Percentiles rank a stretch among this genome's conserved stretches.
Evolutionary conservation across 768 basidiomycete genomes (phyloP).

Genomic region (Boletus subparvulus): DNA sequence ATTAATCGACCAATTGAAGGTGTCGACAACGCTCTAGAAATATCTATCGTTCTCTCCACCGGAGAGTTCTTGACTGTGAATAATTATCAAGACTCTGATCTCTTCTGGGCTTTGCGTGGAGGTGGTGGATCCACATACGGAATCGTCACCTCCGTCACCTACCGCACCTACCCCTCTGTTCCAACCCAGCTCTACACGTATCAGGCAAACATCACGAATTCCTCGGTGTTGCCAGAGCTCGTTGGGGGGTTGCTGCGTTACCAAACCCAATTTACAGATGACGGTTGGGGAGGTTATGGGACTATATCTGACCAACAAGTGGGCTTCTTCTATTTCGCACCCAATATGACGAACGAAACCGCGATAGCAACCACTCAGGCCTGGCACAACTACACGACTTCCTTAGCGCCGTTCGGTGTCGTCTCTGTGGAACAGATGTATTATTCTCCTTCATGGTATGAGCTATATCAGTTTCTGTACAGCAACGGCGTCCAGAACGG

Average conservation of each 20-base stretch:
- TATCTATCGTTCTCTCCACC: slow-evolving; percentile 43
- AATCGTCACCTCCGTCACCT: slow-evolving; percentile 48
- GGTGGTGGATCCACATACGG: slow-evolving; percentile 53
- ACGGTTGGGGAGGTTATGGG: slow-evolving; percentile 45
- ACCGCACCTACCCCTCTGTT: slow-evolving; percentile 41
- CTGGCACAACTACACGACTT: slow-evolving; percentile 30
- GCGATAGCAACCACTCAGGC: slow-evolving; percentile 36
- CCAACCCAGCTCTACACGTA: slow-evolving; percentile 36
- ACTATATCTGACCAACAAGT: neutral
- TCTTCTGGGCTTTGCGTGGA: slow-evolving; percentile 57
- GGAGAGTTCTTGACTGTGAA: slow-evolving; percentile 43
- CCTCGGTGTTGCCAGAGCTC: slow-evolving; percentile 30
- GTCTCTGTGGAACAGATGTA: neutral
- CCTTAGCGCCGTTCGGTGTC: slow-evolving; percentile 10
- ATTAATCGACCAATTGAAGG: slow-evolving; percentile 27
- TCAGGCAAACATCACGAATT: slow-evolving; percentile 33
- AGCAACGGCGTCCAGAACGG: neutral
- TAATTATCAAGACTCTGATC: slow-evolving; percentile 40
- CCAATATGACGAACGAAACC: slow-evolving; percentile 37
- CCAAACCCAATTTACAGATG: slow-evolving; percentile 35
- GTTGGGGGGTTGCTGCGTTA: slow-evolving; percentile 33
- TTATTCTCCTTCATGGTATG: slow-evolving; percentile 8
- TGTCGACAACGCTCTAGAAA: slow-evolving; percentile 49
- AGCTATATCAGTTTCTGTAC: neutral
- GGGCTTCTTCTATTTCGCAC: slow-evolving; percentile 27